A percentile compares a stretch with the other conserved stretches of the same genome.
These are phyloP conservation scores for Croton setiger DNA, from an alignment of 441 rosid species.

Conservation along the genomic window DNA sequence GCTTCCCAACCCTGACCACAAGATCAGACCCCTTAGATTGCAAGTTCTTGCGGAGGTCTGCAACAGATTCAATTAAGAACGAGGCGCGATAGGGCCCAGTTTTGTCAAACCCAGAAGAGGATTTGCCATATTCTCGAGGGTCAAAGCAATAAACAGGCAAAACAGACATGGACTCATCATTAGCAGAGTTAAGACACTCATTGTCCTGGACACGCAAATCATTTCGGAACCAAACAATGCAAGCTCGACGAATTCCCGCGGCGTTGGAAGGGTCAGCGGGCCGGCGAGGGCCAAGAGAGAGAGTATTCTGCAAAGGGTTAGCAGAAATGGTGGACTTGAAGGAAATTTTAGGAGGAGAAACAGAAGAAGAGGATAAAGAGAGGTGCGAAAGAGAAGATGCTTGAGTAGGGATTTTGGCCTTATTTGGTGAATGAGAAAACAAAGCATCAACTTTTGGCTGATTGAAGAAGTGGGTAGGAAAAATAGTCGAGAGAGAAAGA, in stretches of 20 bases:
- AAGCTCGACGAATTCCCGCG: conserved; percentile 75
- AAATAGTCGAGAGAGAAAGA: conserved; percentile 39
- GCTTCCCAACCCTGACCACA: conserved; percentile 78
- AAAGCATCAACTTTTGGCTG: conserved; percentile 40
- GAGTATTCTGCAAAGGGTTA: conserved; percentile 66
- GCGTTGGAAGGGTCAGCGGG: conserved; percentile 79
- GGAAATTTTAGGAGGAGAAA: conserved; percentile 41
- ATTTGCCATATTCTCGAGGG: conserved; percentile 86
- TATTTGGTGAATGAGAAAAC: conserved; percentile 40
- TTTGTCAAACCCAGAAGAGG: conserved; percentile 85
- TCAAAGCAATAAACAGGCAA: conserved; percentile 94
- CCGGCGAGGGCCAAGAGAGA: conserved; percentile 72
- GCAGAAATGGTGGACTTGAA: conserved; percentile 76
- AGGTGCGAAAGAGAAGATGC: conserved; percentile 55
- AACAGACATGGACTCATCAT: conserved; percentile 72
- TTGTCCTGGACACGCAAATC: conserved; percentile 92
- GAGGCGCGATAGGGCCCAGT: conserved; percentile 82
- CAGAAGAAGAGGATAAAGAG: conserved; percentile 36
- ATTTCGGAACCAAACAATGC: conserved; percentile 92
- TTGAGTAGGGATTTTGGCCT: conserved; percentile 66
- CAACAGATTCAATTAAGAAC: conserved; percentile 74
- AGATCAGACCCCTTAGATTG: conserved; percentile 89
- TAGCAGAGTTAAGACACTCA: conserved; percentile 78
- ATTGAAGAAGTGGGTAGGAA: conserved; percentile 44
- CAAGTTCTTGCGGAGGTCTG: conserved; percentile 79